Evolutionary conservation across 768 basidiomycete genomes (phyloP), one percentile per base, ranked within the genome.

Genomic region (Harrya chromipes): DNA sequence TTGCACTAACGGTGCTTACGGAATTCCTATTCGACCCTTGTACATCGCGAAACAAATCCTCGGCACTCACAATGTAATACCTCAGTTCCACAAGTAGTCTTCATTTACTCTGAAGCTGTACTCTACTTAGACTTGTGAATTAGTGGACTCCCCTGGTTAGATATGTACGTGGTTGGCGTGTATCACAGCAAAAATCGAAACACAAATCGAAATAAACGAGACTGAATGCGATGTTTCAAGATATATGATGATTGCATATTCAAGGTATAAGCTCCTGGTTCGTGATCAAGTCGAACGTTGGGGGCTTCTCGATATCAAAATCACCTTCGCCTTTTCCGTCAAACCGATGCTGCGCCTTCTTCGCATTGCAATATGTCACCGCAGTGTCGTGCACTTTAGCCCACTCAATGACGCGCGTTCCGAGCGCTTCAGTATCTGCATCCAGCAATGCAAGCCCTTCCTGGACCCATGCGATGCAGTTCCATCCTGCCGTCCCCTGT

Each of bases 1-100:
- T 50, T 40, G 33, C 52, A 49, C 35, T 27, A 29, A 34, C 40
- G n/a, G 49, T 54, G 38, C n/a, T 40, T 47, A n/a, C 20, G 43
- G 52, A 40, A 52, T 43, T 47, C 57, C 34, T 49, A 50, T 54
- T 40, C 17, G 40, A 23, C 46, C 45, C 46, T 42, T 49, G 37
- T 48, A 17, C 35, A 21, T 19, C 37, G 24, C 24, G 45, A 50
- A 49, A 49, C 49, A 49, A 52, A 50, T 49, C 41, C 26, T 42
- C 29, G 23, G 42, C 39, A 50, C 53, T 48, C 49, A 35, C 48
- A 47, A 40, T 50, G 59, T 56, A 57, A 44, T 43, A 16, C 48
- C 46, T 45, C 31, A 14, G 46, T 40, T 49, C 39, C 49, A 35
- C 50, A 55, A 47, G 35, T 23, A 50, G 36, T 34, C 38, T 17